Evolutionary conservation across 768 basidiomycete species (phyloP).

Genomic region (Suillus fuscotomentosus): DNA sequence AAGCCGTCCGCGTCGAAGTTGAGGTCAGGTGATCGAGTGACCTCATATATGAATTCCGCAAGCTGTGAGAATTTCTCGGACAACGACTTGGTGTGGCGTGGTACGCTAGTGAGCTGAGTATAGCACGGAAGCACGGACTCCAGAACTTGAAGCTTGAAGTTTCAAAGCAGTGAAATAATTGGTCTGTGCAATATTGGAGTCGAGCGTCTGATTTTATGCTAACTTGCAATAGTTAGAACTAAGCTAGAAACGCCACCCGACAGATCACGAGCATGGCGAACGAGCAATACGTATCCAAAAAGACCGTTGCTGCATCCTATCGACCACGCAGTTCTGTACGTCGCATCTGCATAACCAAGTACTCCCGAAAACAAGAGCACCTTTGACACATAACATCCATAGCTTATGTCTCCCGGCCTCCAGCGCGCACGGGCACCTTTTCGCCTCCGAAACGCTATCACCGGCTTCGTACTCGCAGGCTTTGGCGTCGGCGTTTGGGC

Average conservation of each 20-base stretch:
- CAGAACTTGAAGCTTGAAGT: not conserved
- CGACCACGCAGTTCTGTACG: constrained; percentile 38
- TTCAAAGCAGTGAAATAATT: not conserved
- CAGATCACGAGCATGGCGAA: constrained; percentile 28
- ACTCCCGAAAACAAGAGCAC: not conserved
- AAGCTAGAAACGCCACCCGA: not conserved
- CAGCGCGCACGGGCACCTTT: constrained; percentile 86
- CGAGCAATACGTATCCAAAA: constrained; percentile 33
- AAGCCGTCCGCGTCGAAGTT: not conserved
- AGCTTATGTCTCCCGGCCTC: constrained; percentile 88
- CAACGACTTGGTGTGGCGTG: not conserved
- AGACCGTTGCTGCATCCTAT: constrained; percentile 34
- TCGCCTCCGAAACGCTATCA: constrained; percentile 73
- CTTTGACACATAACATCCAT: constrained; percentile 7
- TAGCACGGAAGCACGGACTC: not conserved
- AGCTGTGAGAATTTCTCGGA: not conserved
- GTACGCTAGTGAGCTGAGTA: not conserved
- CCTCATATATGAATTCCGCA: not conserved
- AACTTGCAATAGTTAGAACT: not conserved
- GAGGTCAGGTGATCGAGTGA: constrained; percentile 2
- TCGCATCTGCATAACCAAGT: not conserved
- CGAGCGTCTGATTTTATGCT: not conserved
- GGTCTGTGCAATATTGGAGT: not conserved
- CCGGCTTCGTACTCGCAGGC: constrained; percentile 65
- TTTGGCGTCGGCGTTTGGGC: constrained; percentile 85